These are phyloP conservation scores for Tolypocladium guangdongense DNA, from an alignment of 2,329 filamentous ascomycete genomes.

Conservation along the genomic window DNA sequence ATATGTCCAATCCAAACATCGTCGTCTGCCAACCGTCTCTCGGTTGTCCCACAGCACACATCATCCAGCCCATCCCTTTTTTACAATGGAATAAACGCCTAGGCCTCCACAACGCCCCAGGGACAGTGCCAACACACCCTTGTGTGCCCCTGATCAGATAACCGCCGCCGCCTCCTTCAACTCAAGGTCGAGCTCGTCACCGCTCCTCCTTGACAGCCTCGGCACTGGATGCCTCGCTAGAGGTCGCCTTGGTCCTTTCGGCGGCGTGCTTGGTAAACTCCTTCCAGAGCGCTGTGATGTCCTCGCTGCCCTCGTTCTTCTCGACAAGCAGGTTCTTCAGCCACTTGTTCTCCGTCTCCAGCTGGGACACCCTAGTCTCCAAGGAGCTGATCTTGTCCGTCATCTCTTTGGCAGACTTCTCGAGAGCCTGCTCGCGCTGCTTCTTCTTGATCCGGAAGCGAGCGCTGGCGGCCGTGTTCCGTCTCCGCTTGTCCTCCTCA, in stretches of 20 bases:
- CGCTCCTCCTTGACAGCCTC: constrained; percentile 11
- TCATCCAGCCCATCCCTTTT: not conserved
- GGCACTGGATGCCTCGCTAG: constrained; percentile 11
- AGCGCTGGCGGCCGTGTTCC: constrained; percentile 80
- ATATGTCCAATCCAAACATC: not conserved
- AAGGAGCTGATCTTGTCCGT: constrained; percentile 65
- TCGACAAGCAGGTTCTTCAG: constrained; percentile 70
- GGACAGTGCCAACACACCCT: not conserved
- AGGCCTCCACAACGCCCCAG: constrained; percentile 3
- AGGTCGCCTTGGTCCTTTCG: constrained; percentile 18
- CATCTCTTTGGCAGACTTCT: constrained; percentile 73
- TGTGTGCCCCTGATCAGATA: not conserved
- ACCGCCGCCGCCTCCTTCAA: not conserved
- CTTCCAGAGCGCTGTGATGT: constrained; percentile 39
- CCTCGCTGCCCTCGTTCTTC: constrained; percentile 58
- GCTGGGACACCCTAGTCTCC: constrained; percentile 61
- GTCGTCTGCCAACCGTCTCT: constrained; percentile 7
- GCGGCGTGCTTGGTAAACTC: constrained; percentile 33
- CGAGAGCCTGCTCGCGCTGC: constrained; percentile 79
- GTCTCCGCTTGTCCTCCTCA: constrained; percentile 81
- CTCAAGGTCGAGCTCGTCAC: constrained; percentile 4
- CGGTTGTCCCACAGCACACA: constrained; percentile 8
- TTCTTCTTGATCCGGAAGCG: constrained; percentile 95
- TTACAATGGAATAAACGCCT: constrained; percentile 1
- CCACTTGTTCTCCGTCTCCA: constrained; percentile 80